Base-by-base conservation (phyloP, 2,329 filamentous ascomycete genomes). In the Fusarium sp. region DNA sequence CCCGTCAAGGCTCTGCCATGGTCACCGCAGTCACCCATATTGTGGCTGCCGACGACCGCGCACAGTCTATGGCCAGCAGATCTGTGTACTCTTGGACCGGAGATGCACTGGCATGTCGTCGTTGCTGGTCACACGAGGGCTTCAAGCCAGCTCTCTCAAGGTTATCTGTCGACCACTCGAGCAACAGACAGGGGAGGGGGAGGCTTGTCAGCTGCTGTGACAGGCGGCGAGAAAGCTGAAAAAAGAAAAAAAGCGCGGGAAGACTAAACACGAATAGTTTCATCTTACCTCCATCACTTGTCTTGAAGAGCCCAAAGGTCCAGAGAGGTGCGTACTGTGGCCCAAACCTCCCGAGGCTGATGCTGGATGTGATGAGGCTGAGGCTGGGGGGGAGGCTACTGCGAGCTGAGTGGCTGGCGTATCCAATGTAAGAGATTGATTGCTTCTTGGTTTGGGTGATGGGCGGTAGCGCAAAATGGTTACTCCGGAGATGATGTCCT, bases 201-300 rank as follows among this genome's bases (percentile, higher is more conserved):
- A 42, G 34, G 42, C 14, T 29, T 27, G n/a, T 61, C 29, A 61
- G 10, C n/a, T 18, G 57, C 34, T 56, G 34, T 47, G 29, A 31
- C 27, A 58, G 60, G 61, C 47, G 16, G 59, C 38, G 50, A 47
- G 52, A 24, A 52, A 22, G 27, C 34, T 35, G 29, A 52, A 11
- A 58, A 11, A 6, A 6, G 27, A 31, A 31, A 31, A 34, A 34
- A 24, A 62, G 38, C 38, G 31, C 62, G 59, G 24, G 24, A 67
- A 61, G 47, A 42, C 35, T 31, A 38, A 61, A 47, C 50, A 57
- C 56, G 22, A 59, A 52, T 42, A 42, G 16, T 67, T 67, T 37
- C 60, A 31, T 61, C 45, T 73, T 75, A 75, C 73, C 73, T 75
- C 73, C 73, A 75, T 75, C 27, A 62, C 34, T 68, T 68, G 24